Evolutionary conservation across 2,329 filamentous ascomycete genomes (phyloP), one percentile per base, ranked within the genome.

Genomic region (Diaporthe sp.): DNA sequence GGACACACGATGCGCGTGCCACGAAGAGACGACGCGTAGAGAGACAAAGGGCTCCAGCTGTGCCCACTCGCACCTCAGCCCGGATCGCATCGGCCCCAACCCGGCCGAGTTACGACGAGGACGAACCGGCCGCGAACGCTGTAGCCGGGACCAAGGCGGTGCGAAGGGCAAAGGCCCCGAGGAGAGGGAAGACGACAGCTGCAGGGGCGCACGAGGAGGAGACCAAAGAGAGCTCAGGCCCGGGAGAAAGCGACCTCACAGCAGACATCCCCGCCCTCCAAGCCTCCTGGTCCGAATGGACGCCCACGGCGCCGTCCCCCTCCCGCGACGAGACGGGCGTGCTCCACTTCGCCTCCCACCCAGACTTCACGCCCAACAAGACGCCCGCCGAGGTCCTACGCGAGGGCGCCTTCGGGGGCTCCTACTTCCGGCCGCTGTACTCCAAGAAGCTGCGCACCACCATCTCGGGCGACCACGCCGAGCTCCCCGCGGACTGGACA

Each of bases 371-470:
- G 2, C 88, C 88, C 3, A 90, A 90, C 79, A 90, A 89, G 77
- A 87, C 87, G 1, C 88, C 88, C 6, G 84, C 86, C 72, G 86
- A 87, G 73, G 86, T 90, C 77, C 83, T 90, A 17, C 84, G 86
- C 28, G 87, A 90, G 81, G 88, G 88, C 61, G 85, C 84, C 73
- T 90, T 90, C 77, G 88, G 88, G 15, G 88, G 88, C 22, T 84
- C 84, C 1, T 90, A 89, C 79, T 90, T 86, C 81, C 85, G 88
- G 0, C 87, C 87, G 0, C 81, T 89, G 5, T 83, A 84, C 73
- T 88, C 87, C 5, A 81, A 82, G 25, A 83, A 81, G 15, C 83
- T 90, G 0, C 82, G 82, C 13, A 82, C 83, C 2, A 85, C 85
- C 0, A 79, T 90, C 5, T 71, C 81, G 31, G 84, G 85, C 34